Base-by-base conservation (phyloP, 306 rosid species). In the Lotus japonicus region DNA sequence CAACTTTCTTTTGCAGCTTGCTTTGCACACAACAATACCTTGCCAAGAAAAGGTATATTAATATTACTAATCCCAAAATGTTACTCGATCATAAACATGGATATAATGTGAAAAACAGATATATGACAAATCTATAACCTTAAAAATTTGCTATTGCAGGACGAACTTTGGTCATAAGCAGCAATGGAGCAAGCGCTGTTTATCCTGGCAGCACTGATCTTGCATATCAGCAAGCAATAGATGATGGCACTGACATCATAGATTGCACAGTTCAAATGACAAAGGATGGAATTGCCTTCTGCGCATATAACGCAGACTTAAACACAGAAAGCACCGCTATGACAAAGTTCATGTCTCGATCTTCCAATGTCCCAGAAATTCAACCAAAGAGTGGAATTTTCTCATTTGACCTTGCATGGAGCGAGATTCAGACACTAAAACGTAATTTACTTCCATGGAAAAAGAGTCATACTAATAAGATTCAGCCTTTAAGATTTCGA, bases 211-310 rank as follows among this genome's bases (percentile, higher is more conserved):
- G 86, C 85, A 85, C 95, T 0, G 97, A 95, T 81, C 85, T 95
- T 53, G 92, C 99, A 56, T 95, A 95, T 63, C 75, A 87, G 39
- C 80, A 66, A 77, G 96, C 99, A 38, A 59, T 95, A 70, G 77
- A 74, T 10, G 95, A 88, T 12, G 97, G 96, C 0, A 82, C 88
- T 0, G 96, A 95, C 76, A 77, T 95, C 11, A 90, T 95, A 51
- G 99, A 90, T 81, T 90, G 99, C 82, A 66, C 95, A 5, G 96
- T 95, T 58, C 97, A 95, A 80, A 73, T 95, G 82, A 81, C 97
- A 41, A 88, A 88, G 75, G 99, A 95, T 51, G 92, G 91, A 38
- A 83, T 84, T 50, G 81, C 96, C 50, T 90, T 95, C 83, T 95
- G 99, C 75, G 73, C 84, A 51, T 66, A 73, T 23, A 4, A 39